Conservation (phyloP, 2,329 filamentous ascomycete genomes). For the Fusarium sp. region DNA sequence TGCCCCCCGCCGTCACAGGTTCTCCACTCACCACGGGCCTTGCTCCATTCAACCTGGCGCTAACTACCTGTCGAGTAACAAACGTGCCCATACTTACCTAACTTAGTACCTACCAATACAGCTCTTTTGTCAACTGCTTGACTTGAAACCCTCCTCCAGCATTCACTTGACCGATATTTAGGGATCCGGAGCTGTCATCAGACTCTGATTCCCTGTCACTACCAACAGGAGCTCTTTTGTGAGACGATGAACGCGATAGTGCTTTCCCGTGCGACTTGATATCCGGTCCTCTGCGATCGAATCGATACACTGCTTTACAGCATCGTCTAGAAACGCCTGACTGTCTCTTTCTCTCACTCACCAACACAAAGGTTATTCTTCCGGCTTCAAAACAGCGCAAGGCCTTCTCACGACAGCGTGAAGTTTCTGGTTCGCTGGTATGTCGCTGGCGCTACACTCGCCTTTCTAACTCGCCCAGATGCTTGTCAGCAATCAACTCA, state of each 20-base stretch:
- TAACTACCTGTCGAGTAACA: constrained; percentile 16
- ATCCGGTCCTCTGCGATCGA: constrained; percentile 28
- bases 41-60: constrained; percentile 33
- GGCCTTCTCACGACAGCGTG: constrained; percentile 13
- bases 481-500: constrained; percentile 49
- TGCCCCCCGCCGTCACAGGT: constrained; percentile 23
- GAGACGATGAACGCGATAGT: constrained; percentile 30
- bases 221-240: constrained; percentile 10
- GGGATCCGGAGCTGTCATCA: neutral
- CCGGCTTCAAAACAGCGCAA: constrained; percentile 8
- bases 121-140: constrained; percentile 7
- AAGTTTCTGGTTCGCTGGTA: constrained; percentile 16
- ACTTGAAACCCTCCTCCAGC: constrained; percentile 1
- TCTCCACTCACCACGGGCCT: constrained; percentile 19
- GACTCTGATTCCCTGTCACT: constrained; percentile 2
- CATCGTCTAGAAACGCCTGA: constrained; percentile 2
- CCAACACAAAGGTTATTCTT: neutral
- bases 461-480: constrained; percentile 52
- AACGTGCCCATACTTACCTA: constrained; percentile 20
- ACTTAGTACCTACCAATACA: neutral
- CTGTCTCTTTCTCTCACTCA: constrained; percentile 1
- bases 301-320: constrained; percentile 19
- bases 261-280: constrained; percentile 32
- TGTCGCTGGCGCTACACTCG: constrained; percentile 43
- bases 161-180: neutral